Base-by-base conservation (phyloP, 73 alveolate species). In the Paramecium tetraurelia region DNA sequence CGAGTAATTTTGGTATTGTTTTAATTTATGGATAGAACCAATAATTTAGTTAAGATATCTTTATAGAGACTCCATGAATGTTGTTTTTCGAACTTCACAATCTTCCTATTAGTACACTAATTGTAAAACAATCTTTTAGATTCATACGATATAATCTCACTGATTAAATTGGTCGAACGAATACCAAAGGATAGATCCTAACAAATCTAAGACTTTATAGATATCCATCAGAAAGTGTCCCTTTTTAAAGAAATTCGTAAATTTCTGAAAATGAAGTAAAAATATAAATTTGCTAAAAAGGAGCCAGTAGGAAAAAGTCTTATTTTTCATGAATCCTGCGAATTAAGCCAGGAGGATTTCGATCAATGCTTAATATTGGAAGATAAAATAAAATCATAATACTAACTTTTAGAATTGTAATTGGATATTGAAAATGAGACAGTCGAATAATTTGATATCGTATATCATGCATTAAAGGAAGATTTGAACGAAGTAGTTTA, bases 271-370 rank as follows among this genome's bases (percentile, higher is more conserved):
- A 53, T 53, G 69, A 53, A 53, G 69, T 53, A 53, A 2, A n/a
- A 53, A 18, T 53, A n/a, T 53, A 53, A 16, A 53, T 53, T 53
- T 53, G 69, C 69, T 53, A 53, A 53, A 53, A 63, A 63, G 84
- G 84, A 63, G 41, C 10, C 84, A 63, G 84, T 80, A 38, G 90
- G 90, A 40, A 80, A 80, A 48, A 41, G 57, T 80, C 72, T 80
- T 24, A 5, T 44, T 40, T 80, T 22, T 80, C 33, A 38, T 22
- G 90, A 80, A 44, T 40, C 75, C 27, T 31, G 63, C 16, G 90
- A 80, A 41, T n/a, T 80, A 80, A 44, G 75, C n/a, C 46, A 43
- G 46, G 71, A 80, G 20, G 90, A 80, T 40, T 80, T 40, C 46
- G 46, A 41, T n/a, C 11, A 80, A 80, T 41, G 70, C 12, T 1